A percentile compares a stretch with the other conserved stretches of the same genome.
These are phyloP conservation scores for Periconia digitata DNA, from an alignment of 2,329 filamentous ascomycete genomes.

Conservation along the genomic window DNA sequence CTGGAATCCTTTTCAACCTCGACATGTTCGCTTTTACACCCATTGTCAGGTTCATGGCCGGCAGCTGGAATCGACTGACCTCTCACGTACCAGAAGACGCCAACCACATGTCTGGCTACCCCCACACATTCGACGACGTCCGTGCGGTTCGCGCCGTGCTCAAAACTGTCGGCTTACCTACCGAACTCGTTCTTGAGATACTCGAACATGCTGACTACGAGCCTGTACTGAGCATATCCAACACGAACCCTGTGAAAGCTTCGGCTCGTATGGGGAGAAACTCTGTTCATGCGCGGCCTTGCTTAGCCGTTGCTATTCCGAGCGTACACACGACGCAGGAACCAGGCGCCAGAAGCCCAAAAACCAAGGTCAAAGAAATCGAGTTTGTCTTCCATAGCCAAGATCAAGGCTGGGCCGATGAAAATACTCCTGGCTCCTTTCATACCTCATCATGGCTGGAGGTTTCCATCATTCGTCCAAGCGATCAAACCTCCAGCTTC, in stretches of 20 bases:
- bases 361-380: slow-evolving; percentile 22
- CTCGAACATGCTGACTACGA: slow-evolving; percentile 32
- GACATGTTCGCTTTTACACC: neutral
- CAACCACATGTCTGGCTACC: neutral
- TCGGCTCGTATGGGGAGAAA: slow-evolving; percentile 1
- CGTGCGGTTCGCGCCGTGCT: slow-evolving; percentile 24
- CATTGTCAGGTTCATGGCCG: no score
- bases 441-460: slow-evolving; percentile 38
- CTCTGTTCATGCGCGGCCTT: slow-evolving; percentile 12
- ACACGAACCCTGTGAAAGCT: neutral
- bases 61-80: neutral
- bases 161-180: slow-evolving; percentile 24
- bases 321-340: slow-evolving; percentile 6
- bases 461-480: slow-evolving; percentile 28
- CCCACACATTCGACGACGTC: slow-evolving; percentile 26
- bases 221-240: slow-evolving; percentile 11
- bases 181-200: slow-evolving; percentile 32
- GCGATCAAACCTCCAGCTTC: neutral
- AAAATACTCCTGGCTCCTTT: slow-evolving; percentile 26
- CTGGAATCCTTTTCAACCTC: no score
- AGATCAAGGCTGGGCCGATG: slow-evolving; percentile 39
- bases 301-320: slow-evolving; percentile 17
- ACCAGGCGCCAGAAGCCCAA: slow-evolving; percentile 14
- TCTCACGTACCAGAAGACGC: neutral
- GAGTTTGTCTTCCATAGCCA: slow-evolving; percentile 24